Evolutionary conservation across 2,329 filamentous ascomycete genomes (phyloP).

Genomic region (Arthrobotrys iridis): DNA sequence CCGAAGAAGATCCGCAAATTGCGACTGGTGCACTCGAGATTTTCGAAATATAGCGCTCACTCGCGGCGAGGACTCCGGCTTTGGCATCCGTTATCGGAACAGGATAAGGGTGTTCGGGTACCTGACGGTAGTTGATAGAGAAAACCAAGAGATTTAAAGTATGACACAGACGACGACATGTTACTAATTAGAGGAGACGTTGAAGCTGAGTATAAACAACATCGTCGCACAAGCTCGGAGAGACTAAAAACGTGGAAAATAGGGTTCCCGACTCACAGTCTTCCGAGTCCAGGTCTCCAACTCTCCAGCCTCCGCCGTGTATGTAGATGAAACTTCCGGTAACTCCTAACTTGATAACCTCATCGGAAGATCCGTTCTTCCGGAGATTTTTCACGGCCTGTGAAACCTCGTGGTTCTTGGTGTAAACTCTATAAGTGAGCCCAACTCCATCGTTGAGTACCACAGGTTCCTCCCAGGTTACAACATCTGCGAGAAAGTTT

Average conservation of each 20-base stretch:
- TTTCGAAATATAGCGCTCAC: constrained; percentile 38
- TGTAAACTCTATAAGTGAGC: constrained; percentile 51
- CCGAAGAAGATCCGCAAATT: constrained; percentile 50
- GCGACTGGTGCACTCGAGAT: constrained; percentile 43
- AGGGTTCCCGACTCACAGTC: constrained; percentile 43
- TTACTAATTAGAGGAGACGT: constrained; percentile 29
- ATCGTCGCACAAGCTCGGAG: not conserved
- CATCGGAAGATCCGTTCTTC: constrained; percentile 49
- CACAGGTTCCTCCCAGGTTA: constrained; percentile 40
- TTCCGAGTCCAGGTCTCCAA: constrained; percentile 50
- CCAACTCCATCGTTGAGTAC: constrained; percentile 34
- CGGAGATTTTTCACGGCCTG: constrained; percentile 38
- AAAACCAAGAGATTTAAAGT: constrained; percentile 52
- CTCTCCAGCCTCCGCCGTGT: constrained; percentile 52
- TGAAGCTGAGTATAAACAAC: not conserved
- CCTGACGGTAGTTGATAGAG: constrained; percentile 54
- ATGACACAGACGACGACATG: constrained; percentile 48
- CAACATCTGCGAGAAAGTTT: constrained; percentile 34
- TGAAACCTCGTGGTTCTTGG: constrained; percentile 36
- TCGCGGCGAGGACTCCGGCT: constrained; percentile 32
- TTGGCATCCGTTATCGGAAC: constrained; percentile 49
- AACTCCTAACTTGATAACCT: constrained; percentile 35
- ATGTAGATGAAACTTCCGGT: constrained; percentile 51
- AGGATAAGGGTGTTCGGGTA: constrained; percentile 53
- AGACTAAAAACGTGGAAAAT: constrained; percentile 27